Conservation (phyloP, 805 yeast species). For the Hanseniaspora opuntiae region DNA sequence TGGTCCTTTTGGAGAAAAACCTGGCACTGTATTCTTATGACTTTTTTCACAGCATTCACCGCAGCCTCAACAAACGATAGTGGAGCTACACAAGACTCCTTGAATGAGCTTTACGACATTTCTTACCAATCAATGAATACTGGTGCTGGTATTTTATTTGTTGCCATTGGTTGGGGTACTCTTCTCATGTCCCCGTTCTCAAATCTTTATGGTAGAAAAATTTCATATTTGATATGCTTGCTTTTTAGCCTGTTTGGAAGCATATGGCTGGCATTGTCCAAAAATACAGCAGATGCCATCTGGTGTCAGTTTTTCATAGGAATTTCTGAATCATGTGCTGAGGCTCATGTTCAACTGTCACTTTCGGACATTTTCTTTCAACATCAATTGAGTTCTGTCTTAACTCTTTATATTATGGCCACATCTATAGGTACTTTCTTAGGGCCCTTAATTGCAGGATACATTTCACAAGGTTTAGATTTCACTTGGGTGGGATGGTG, state of each 20-base stretch:
- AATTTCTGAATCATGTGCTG: slow-evolving; percentile 63
- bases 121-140: slow-evolving; percentile 59
- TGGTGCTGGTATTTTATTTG: slow-evolving; percentile 66
- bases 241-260: slow-evolving; percentile 49
- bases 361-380: slow-evolving; percentile 62
- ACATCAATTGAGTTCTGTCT: slow-evolving; percentile 60
- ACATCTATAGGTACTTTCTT: slow-evolving; percentile 65
- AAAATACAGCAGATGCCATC: slow-evolving; percentile 44
- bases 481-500: slow-evolving; percentile 73
- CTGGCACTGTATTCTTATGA: slow-evolving; percentile 39
- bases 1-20: slow-evolving; percentile 33
- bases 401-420: slow-evolving; percentile 62
- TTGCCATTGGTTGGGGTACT: slow-evolving; percentile 54
- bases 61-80: slow-evolving; percentile 67
- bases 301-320: slow-evolving; percentile 75
- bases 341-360: slow-evolving; percentile 55
- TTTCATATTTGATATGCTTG: slow-evolving; percentile 50
- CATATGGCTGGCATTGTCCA: slow-evolving; percentile 54
- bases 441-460: slow-evolving; percentile 69
- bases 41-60: slow-evolving; percentile 51
- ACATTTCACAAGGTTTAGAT: slow-evolving; percentile 41
- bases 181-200: slow-evolving; percentile 55
- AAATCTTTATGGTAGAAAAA: slow-evolving; percentile 53
- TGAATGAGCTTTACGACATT: slow-evolving; percentile 48
- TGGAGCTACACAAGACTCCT: slow-evolving; percentile 53